A percentile compares a stretch with the other conserved stretches of the same genome.
Evolutionary conservation across 2,329 filamentous ascomycete genomes (phyloP).

Genomic region (Fusarium sp.): DNA sequence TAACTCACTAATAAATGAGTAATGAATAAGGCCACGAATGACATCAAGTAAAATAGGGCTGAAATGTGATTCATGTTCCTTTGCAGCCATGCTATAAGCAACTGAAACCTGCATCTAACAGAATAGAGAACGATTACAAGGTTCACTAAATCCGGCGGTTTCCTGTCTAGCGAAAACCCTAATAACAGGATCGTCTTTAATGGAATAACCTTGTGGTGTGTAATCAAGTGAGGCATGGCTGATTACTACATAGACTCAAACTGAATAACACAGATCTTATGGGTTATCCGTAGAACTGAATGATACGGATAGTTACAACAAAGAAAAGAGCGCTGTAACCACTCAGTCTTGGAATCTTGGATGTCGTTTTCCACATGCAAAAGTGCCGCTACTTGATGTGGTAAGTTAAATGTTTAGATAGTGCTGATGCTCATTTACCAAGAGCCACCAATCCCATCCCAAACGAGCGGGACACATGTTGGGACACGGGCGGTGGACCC

Average conservation of each 20-base stretch:
- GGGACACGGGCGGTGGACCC: constrained; percentile 1
- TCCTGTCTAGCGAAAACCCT: constrained; percentile 16
- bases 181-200: neutral
- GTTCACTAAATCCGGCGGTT: neutral
- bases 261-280: neutral
- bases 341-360: neutral
- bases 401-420: constrained; percentile 7
- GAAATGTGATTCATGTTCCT: constrained; percentile 1
- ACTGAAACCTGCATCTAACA: neutral
- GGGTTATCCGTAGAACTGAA: neutral
- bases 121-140: neutral
- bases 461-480: constrained; percentile 9
- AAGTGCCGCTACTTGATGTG: constrained; percentile 21
- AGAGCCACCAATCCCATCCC: constrained; percentile 29
- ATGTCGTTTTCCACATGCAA: neutral
- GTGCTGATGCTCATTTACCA: constrained; percentile 33
- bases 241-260: neutral
- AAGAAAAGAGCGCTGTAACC: neutral
- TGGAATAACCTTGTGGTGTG: neutral
- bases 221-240: neutral
- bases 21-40: neutral
- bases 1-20: neutral
- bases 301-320: neutral
- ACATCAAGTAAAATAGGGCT: neutral
- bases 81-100: neutral